Evolutionary conservation across 116 monocot species (phyloP), one percentile per base, ranked within the genome.

Genomic region (Papilionanthe hybrid): DNA sequence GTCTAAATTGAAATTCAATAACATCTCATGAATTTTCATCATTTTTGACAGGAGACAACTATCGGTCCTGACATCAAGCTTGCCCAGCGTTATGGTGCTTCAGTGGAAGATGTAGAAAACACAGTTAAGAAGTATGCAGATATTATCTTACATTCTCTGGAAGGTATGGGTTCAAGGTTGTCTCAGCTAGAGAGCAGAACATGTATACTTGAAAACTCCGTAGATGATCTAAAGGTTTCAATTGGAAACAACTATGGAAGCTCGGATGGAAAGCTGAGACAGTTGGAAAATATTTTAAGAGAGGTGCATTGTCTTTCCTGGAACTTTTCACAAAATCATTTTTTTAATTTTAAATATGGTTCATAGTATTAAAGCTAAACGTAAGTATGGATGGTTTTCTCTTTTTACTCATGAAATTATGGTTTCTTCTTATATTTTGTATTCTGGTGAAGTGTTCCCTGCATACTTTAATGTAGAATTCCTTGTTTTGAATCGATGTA

Each of bases 81-180:
- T 50, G 66, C 49, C 43, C 72, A 27, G 79, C 78, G 18, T 81
- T 80, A 89, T 81, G 74, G 32, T 25, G 79, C 75, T 82, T 79
- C 86, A 74, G 76, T 96, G 18, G 81, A 79, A 72, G 94, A 94
- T 69, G 87, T 96, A 68, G 94, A 94, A 50, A 80, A 79, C 27
- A 89, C 87, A 17, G 83, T 96, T 68, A 96, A 96, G 83, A 96
- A 92, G 76, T 83, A 94, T 82, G 81, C 81, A 78, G 96, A 94
- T 81, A 89, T 79, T 80, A 68, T 96, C 55, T 73, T 96, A 53
- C 84, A 88, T 82, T 81, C 94, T 28, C 55, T 96, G 75, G 96
- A 94, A 86, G 94, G 86, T 82, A 81, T 96, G 32, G 89, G 89
- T 86, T 86, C 96, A 87, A 87, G 94, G 82, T 77, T 96, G 86